Conservation (phyloP, 129 eudicot species). For the Oenanthe sinensis region DNA sequence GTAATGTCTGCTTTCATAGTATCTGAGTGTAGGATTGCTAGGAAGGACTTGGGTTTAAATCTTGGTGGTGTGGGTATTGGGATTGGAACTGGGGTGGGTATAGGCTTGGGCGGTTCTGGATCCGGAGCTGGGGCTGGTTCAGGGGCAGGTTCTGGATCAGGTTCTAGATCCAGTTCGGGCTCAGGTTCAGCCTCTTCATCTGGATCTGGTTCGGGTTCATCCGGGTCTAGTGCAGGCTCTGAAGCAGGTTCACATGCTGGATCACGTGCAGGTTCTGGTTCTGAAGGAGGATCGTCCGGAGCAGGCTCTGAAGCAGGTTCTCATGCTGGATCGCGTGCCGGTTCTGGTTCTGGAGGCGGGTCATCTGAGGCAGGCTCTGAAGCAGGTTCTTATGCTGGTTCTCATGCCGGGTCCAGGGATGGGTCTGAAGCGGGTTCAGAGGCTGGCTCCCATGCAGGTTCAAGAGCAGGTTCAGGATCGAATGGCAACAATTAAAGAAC, state of each 20-base stretch:
- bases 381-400: conserved; percentile 8
- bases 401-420: conserved; percentile 7
- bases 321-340: neutral
- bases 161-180: conserved; percentile 32
- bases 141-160: conserved; percentile 46
- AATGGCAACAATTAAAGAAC: neutral
- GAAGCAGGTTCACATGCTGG: conserved; percentile 32
- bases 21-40: conserved; percentile 37
- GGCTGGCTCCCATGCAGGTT: conserved; percentile 5
- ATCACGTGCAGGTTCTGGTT: conserved; percentile 36
- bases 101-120: conserved; percentile 56
- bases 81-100: conserved; percentile 48
- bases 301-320: conserved; percentile 11
- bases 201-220: conserved; percentile 2
- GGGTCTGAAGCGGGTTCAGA: conserved; percentile 3
- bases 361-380: conserved; percentile 7
- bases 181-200: conserved; percentile 42
- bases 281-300: neutral
- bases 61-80: conserved; percentile 50
- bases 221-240: conserved; percentile 21
- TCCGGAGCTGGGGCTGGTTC: conserved; percentile 57
- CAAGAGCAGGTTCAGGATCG: conserved; percentile 6
- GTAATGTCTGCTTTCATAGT: conserved; percentile 19
- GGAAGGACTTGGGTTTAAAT: conserved; percentile 49
- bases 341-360: conserved; percentile 12